A percentile compares a stretch with the other conserved stretches of the same genome.
These are phyloP conservation scores for Mortierella antarctica DNA, from an alignment of 192 early-diverging fungal genomes.

Conservation along the genomic window DNA sequence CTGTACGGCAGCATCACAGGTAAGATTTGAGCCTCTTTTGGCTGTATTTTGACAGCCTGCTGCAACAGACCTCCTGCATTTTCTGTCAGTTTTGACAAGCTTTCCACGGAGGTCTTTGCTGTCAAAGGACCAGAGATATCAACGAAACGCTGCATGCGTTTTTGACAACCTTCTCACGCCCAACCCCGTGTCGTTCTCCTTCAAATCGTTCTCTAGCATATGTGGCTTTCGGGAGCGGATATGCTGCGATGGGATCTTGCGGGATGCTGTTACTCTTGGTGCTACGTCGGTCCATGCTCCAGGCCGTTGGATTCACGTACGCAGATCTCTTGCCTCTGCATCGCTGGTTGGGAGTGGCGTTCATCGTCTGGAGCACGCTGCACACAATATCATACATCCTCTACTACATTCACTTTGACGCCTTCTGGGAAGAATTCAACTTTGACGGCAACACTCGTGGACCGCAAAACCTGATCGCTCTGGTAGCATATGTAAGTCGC, in stretches of 20 bases:
- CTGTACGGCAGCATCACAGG: slow-evolving; percentile 23
- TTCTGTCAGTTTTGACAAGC: not conserved
- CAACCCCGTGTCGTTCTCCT: not conserved
- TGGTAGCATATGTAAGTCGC: slow-evolving; percentile 35
- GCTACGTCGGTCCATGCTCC: slow-evolving; percentile 42
- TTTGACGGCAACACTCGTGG: slow-evolving; percentile 47
- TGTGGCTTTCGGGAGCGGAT: slow-evolving; percentile 28
- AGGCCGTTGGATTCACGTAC: slow-evolving; percentile 41
- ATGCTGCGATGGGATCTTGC: slow-evolving; percentile 46
- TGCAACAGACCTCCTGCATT: no score
- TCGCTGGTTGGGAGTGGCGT: slow-evolving; percentile 34
- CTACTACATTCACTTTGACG: slow-evolving; percentile 38
- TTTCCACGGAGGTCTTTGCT: not conserved
- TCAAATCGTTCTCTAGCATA: slow-evolving; percentile 11
- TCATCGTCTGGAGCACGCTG: slow-evolving; percentile 29
- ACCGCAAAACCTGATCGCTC: slow-evolving; percentile 43
- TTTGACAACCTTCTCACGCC: not conserved
- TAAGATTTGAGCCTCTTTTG: slow-evolving; percentile 3
- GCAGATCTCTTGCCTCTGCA: slow-evolving; percentile 45
- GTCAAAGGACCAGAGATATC: not conserved
- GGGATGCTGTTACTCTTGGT: slow-evolving; percentile 31
- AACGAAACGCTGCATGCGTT: not conserved
- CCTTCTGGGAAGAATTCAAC: slow-evolving; percentile 34
- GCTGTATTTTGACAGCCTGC: not conserved
- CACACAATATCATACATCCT: slow-evolving; percentile 32